Evolutionary conservation across 1,139 yeast genomes (phyloP), one percentile per base, ranked within the genome.

Genomic region (Petasospora fabianii): DNA sequence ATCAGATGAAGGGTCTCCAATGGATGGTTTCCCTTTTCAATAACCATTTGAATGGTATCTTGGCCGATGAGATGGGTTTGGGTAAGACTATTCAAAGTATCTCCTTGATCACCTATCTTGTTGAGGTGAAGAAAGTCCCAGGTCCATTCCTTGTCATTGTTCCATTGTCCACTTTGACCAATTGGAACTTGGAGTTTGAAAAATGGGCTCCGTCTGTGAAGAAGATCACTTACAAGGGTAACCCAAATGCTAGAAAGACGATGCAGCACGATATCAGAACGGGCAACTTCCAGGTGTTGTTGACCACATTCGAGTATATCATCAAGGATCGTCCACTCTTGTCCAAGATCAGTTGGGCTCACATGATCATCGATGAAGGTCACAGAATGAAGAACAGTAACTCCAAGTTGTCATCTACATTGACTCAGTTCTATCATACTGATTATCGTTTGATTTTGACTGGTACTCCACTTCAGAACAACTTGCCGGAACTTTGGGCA

Each of bases 21-120:
- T 90, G 97, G 98, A 90, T 92, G 97, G 95, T 90, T 5, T 90
- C 97, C 0, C 71, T 92, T 44, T 90, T 75, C 62, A 92, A 92
- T 61, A 92, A 92, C 64, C 92, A 88, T 60, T 71, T 92, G 56
- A 90, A 92, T 60, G 97, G 97, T 68, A 90, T 90, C 47, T 68
- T 90, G 44, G 97, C 97, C 6, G 97, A 85, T 65, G 92, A 90
- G 63, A 85, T 85, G 95, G 95, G 95, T 49, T 69, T 85, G 36
- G 95, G 95, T 61, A 85, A 85, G 54, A 86, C 96, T 6, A 85
- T 86, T 56, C 96, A 86, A 62, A 77, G 94, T 0, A 80, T 86
- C 40, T 83, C 95, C 1, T 66, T 86, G 38, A 69, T 86, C 36
- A 77, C 95, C 0, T 83, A 85, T 51, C 64, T 86, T 42, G 75